Evolutionary conservation across 129 eudicot genomes (phyloP), one percentile per base, ranked within the genome.

Genomic region (Lonicera japonica): DNA sequence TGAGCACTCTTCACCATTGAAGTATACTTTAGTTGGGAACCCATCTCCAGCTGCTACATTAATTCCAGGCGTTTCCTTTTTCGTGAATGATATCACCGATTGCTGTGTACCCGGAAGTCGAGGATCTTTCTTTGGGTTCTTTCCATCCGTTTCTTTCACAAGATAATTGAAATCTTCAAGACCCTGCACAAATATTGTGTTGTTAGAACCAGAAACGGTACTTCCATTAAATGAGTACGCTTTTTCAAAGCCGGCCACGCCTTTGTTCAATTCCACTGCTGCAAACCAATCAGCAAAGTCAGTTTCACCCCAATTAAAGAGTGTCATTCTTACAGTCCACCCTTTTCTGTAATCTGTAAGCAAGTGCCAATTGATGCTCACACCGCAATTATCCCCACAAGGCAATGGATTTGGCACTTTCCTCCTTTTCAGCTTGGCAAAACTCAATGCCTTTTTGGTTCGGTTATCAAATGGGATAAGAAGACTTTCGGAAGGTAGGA

Each of bases 291-390:
- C 87, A 0, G 56, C 78, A 12, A 77, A 68, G 54, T 73, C 70
- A 17, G 69, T 77, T 55, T 82, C 79, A 5, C 82, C 90, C 89
- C 89, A 86, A 24, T 86, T 86, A 76, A 86, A 86, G 29, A 82
- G 53, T 5, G 89, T 86, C 73, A 86, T 80, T 67, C 95, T 83
- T 16, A 86, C 89, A 1, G 80, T 82, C 95, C 95, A 82, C 21
- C 95, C 89, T 0, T 40, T 81, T 56, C 21, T 66, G 64, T 48
- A 82, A 72, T 86, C 89, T 0, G 84, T 65, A 20, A 80, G 74
- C 41, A 86, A 48, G 64, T 86, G 95, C 95, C 95, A 86, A 72
- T 86, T 86, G 24, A 82, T 77, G 54, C 90, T 86, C 2, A 86
- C 75, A 1, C 90, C 86, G 22, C 95, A 86, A 50, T 86, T 82